Evolutionary conservation across 2,329 filamentous ascomycete species (phyloP), one percentile per base, ranked within the genome.

Genomic region (Fusarium camptoceras): DNA sequence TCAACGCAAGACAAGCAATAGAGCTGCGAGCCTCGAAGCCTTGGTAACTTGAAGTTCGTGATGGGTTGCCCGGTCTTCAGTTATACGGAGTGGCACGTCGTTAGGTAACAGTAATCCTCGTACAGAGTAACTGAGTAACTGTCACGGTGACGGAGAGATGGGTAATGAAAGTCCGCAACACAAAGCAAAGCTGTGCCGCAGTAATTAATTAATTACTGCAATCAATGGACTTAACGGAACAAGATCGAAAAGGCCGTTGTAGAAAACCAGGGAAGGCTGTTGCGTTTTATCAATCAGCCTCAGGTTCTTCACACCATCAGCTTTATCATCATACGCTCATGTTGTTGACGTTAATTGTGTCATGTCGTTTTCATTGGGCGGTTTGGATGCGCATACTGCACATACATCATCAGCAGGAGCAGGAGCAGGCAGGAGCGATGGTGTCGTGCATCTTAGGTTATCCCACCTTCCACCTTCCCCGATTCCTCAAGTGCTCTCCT

Each of bases 291-390:
- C 60, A 66, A 72, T 67, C 61, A 58, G 49, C 65, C 68, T 70
- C 56, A 72, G 67, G 67, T 30, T 68, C 63, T 71, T 59, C 67
- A 70, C 67, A 71, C 67, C 67, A 68, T 70, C 58, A 64, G 27
- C 9, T 31, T 34, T n/a, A 41, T 44, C 37, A 73, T 61, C 65
- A 64, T 71, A 66, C 61, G 55, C 53, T 64, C 55, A 71, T 60
- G 27, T 58, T 56, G 59, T 31, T 56, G 54, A 44, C 54, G 30
- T 53, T 53, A 15, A 41, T 28, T 47, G 34, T 53, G 37, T 22
- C 59, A 47, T 50, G 51, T 34, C 42, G 55, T 20, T 47, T 55
- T 60, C 51, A 70, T 63, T 66, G 63, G 63, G 57, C 56, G 57
- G 62, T 47, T 55, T 44, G 43, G 39, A 55, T 61, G 47, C 50